Evolutionary conservation across 2,329 filamentous ascomycete genomes (phyloP), one percentile per base, ranked within the genome.

Genomic region (Aspergillus fumigatus): DNA sequence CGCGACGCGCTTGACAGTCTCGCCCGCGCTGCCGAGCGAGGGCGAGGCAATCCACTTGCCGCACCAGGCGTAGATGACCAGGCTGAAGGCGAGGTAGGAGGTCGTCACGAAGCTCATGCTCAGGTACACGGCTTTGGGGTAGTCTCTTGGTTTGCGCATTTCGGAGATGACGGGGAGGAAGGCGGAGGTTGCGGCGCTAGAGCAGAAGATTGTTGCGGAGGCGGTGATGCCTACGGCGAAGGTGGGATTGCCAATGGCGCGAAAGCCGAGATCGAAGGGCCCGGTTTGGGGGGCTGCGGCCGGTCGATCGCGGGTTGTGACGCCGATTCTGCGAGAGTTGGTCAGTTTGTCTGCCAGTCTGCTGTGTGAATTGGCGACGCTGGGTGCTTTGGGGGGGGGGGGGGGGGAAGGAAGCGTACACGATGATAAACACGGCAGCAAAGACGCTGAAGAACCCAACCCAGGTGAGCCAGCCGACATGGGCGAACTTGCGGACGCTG

Each of bases 141-240:
- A 88, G 61, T 86, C 82, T 21, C 75, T 75, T 0, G 85, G 84
- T 29, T 78, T 76, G 45, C 74, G 76, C 84, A 88, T 88, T 72
- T 88, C 86, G 0, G 81, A 82, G 53, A 88, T 87, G 56, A 88
- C 82, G 4, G 84, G 83, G 1, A 88, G 71, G 64, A 87, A 88
- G 1, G 83, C 82, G 0, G 80, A 82, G 0, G 84, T 86, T 19
- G 81, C 83, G 0, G 84, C 81, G 6, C 78, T 80, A 2, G 82
- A 83, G 55, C 82, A 80, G 70, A 87, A 85, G 59, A 88, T 86
- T 2, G 82, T 84, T 1, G 78, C 77, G 0, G 80, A 77, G 41
- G 84, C 82, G 0, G 80, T 81, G 62, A 87, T 85, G 7, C 82
- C 84, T 1, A 77, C 79, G 0, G 80, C 79, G 65, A 88, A 88